Evolutionary conservation across 2,329 filamentous ascomycete species (phyloP), one percentile per base, ranked within the genome.

Genomic region (Huntiella abstrusa): DNA sequence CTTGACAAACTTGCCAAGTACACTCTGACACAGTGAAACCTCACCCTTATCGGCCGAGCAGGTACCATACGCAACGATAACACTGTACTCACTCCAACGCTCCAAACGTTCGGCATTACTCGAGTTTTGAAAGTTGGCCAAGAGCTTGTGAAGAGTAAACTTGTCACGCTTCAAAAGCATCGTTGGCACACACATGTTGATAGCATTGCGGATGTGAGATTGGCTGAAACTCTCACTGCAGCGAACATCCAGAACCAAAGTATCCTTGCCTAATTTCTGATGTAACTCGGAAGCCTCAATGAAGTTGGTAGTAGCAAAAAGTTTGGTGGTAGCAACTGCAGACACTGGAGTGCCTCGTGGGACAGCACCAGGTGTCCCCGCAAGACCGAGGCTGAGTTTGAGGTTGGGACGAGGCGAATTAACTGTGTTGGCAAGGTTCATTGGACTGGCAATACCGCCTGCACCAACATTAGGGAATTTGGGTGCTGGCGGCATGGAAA

Each of bases 181-280:
- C 0, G 91, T 96, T 0, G 91, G 91, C 51, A 96, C 93, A 57
- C 91, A 96, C 4, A 98, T 67, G 57, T 92, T 96, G 32, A 98
- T 64, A 0, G 88, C 84, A n/a, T 80, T 79, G 43, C 69, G 65
- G 46, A 96, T 82, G 28, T 83, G 76, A 16, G 82, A 78, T 40
- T 74, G 69, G 1, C 77, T 72, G 57, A 81, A 95, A 53, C 88
- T 84, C 15, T 86, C 85, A 22, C 80, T 83, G 0, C 92, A 86
- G 35, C 91, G 76, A 16, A 96, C 72, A 58, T 98, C 91, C 32
- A 98, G 64, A 1, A 83, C 53, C 1, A 66, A 63, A 5, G 61
- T 55, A 6, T 61, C 55, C 2, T 64, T 59, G 2, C 68, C 64
- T 7, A 28, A 28, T 28, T 28, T 28, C 6, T 28, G 6, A 28